These are phyloP conservation scores for Taxillus chinensis DNA, from an alignment of 164 flowering plant species.

Conservation along the genomic window DNA sequence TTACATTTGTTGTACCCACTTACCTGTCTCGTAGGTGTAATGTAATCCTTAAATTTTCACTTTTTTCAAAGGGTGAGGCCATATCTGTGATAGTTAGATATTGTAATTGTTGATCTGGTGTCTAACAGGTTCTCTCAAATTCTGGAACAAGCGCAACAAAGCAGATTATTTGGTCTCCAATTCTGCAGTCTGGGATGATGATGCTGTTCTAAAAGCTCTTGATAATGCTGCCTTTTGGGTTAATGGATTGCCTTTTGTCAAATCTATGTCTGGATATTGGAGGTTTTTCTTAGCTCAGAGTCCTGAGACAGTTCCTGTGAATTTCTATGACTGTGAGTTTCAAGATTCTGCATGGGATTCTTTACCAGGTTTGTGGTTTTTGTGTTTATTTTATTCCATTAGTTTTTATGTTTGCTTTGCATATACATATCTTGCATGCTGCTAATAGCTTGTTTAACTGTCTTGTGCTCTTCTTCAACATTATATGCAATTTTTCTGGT, in stretches of 20 bases:
- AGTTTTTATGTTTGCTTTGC: background rate
- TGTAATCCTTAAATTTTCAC: too few species aligned
- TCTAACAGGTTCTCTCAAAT: constrained; percentile 62
- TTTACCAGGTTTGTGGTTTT: constrained; percentile 58
- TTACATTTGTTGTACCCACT: too few species aligned
- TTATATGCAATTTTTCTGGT: too few species aligned
- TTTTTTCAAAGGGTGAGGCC: too few species aligned
- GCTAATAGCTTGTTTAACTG: background rate
- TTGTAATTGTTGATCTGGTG: too few species aligned
- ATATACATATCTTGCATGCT: background rate
- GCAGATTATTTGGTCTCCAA: constrained; percentile 49
- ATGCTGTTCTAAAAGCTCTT: constrained; percentile 68
- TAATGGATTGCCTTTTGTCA: constrained; percentile 71
- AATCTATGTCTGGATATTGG: constrained; percentile 86
- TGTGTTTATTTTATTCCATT: background rate
- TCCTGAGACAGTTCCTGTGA: constrained; percentile 46
- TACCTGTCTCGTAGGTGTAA: too few species aligned
- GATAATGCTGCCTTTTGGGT: constrained; percentile 81
- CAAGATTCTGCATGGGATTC: constrained; percentile 64
- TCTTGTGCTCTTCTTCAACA: background rate
- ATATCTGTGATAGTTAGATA: too few species aligned
- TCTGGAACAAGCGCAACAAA: constrained; percentile 78
- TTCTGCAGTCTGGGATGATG: constrained; percentile 82
- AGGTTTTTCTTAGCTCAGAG: constrained; percentile 62
- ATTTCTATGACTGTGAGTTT: constrained; percentile 47